Evolutionary conservation across 352 stramenopile species (phyloP).

Genomic region (Phytophthora quininea): DNA sequence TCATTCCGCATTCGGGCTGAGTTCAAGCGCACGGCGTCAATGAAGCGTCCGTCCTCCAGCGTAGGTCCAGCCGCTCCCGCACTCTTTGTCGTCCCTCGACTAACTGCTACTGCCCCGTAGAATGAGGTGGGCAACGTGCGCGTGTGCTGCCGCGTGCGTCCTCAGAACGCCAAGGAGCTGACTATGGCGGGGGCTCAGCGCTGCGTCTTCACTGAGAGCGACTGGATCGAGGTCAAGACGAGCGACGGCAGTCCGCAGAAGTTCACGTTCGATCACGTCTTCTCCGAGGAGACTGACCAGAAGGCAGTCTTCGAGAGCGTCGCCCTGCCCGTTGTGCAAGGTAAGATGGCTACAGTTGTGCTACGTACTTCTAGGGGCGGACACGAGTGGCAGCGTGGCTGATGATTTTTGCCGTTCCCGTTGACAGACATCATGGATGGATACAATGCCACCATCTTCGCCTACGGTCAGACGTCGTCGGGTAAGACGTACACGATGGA

Average conservation of each 20-base stretch:
- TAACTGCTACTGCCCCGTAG: constrained; percentile 12
- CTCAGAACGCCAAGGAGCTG: constrained; percentile 82
- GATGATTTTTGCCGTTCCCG: constrained; percentile 12
- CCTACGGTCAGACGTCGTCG: constrained; percentile 91
- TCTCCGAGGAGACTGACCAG: constrained; percentile 83
- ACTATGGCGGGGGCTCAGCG: constrained; percentile 62
- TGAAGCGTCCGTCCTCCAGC: constrained; percentile 1
- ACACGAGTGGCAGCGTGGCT: constrained; percentile 4
- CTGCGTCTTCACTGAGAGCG: constrained; percentile 55
- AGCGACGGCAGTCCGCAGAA: constrained; percentile 68
- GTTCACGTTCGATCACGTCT: constrained; percentile 92
- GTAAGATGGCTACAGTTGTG: constrained; percentile 29
- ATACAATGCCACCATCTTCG: constrained; percentile 95
- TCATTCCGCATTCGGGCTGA: background rate
- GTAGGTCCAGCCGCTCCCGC: background rate
- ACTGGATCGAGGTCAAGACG: constrained; percentile 74
- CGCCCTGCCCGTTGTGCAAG: constrained; percentile 87
- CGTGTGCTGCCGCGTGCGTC: constrained; percentile 84
- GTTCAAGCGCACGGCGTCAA: background rate
- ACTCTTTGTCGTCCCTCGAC: background rate
- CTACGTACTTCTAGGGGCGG: background rate
- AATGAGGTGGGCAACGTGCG: constrained; percentile 67
- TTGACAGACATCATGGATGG: constrained; percentile 87
- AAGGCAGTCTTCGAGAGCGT: constrained; percentile 90
- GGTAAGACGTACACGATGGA: constrained; percentile 58